These are phyloP conservation scores for Saturnispora gosingensis DNA, from an alignment of 805 yeast species.

Conservation along the genomic window DNA sequence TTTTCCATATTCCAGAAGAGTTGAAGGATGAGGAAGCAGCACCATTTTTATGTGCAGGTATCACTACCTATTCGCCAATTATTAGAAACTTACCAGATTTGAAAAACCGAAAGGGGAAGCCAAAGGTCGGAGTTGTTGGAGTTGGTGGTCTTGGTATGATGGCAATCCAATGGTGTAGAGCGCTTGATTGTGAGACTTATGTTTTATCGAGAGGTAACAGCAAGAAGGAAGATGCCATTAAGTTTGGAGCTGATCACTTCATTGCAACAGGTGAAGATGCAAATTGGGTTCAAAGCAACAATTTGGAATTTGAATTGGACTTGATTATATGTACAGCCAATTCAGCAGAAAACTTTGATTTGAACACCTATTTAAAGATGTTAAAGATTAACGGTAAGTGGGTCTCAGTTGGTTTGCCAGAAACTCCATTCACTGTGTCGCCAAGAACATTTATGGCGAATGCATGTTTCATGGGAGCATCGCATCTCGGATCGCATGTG, in stretches of 20 bases:
- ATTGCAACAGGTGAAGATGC: conserved; percentile 39
- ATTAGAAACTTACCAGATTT: conserved; percentile 32
- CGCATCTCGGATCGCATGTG: conserved; percentile 50
- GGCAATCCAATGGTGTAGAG: conserved; percentile 50
- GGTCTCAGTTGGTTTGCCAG: conserved; percentile 62
- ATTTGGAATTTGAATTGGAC: conserved; percentile 32
- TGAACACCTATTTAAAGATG: conserved; percentile 37
- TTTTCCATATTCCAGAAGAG: conserved; percentile 51
- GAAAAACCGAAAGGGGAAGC: conserved; percentile 22
- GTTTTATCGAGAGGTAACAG: conserved; percentile 44
- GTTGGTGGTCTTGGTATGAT: conserved; percentile 63
- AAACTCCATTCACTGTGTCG: conserved; percentile 33
- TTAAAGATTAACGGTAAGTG: conserved; percentile 52
- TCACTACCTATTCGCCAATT: conserved; percentile 63
- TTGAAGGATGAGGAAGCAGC: conserved; percentile 49
- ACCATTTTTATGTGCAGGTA: conserved; percentile 71
- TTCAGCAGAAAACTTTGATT: conserved; percentile 39
- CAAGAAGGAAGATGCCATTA: conserved; percentile 43
- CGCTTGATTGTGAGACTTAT: conserved; percentile 53
- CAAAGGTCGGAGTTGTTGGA: conserved; percentile 51
- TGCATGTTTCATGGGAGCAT: conserved; percentile 47
- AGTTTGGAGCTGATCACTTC: conserved; percentile 48
- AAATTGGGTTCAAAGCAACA: conserved; percentile 22
- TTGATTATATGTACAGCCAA: conserved; percentile 46
- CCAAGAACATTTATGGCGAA: conserved; percentile 33